A percentile compares a stretch with the other conserved stretches of the same genome.
phyloP scores from a whole-genome alignment of 2,329 filamentous ascomycete genomes.

The Fusarium virguliforme region DNA sequence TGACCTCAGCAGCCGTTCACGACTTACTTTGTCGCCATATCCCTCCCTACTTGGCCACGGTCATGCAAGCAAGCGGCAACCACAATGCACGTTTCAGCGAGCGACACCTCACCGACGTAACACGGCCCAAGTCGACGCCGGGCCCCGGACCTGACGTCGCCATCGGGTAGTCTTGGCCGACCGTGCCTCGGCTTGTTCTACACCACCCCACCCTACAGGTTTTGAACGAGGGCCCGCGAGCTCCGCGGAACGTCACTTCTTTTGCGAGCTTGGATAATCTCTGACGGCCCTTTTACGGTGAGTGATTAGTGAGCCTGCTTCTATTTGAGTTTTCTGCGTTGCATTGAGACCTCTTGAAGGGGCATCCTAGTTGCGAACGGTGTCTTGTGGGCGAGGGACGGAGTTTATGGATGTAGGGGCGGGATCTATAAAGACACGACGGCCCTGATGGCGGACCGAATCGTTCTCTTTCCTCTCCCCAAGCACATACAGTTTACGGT shows the following conservation, averaged over 20 bases:
- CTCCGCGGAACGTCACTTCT: neutral
- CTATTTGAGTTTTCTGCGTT: neutral
- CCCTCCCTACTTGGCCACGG: neutral
- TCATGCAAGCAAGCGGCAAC: constrained; percentile 2
- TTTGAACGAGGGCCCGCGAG: neutral
- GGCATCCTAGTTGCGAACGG: neutral
- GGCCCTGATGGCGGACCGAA: neutral
- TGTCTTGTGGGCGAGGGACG: neutral
- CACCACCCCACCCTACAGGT: constrained; percentile 22
- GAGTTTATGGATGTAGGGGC: neutral
- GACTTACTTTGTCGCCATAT: neutral
- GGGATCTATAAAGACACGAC: constrained; percentile 6
- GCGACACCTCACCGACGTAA: constrained; percentile 23
- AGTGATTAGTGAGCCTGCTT: neutral
- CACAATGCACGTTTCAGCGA: neutral
- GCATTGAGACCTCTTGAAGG: neutral
- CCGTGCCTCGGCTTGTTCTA: constrained; percentile 36
- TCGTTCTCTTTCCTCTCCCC: neutral
- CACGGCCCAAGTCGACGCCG: constrained; percentile 12
- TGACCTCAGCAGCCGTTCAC: constrained; percentile 4
- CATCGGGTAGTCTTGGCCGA: constrained; percentile 37
- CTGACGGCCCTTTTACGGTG: constrained; percentile 8
- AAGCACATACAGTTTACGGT: neutral
- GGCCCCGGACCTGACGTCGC: constrained; percentile 27
- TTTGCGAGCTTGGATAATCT: neutral